Percentiles rank a stretch among this genome's conserved stretches.
phyloP scores from a whole-genome alignment of 2,329 filamentous ascomycete species.

The Fusarium gaditjirri region DNA sequence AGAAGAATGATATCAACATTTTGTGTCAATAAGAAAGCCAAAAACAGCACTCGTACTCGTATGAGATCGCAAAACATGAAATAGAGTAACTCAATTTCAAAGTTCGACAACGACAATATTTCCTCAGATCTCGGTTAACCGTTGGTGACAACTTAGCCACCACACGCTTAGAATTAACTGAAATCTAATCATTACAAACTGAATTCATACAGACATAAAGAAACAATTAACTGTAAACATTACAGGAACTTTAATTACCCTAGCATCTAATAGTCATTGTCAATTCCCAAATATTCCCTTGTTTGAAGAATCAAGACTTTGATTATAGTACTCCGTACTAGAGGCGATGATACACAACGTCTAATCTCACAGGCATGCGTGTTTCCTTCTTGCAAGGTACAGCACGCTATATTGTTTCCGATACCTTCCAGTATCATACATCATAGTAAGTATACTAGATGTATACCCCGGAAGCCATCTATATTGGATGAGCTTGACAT shows the following conservation, averaged over 20 bases:
- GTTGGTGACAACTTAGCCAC: background rate
- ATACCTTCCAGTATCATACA: background rate
- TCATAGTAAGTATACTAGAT: background rate
- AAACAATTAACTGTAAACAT: background rate
- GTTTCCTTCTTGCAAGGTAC: background rate
- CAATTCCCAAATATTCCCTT: background rate
- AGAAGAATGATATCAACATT: background rate
- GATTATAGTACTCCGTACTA: background rate
- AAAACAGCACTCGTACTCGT: background rate
- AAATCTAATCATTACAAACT: background rate
- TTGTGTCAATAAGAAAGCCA: background rate
- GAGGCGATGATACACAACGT: slow-evolving; percentile 1
- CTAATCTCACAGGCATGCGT: background rate
- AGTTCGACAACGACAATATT: background rate
- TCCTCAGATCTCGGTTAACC: background rate
- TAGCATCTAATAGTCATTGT: background rate
- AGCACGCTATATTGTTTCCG: background rate
- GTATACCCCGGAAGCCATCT: too few species aligned
- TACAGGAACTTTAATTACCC: background rate
- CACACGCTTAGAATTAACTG: background rate
- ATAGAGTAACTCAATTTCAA: too few species aligned
- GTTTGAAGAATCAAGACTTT: background rate
- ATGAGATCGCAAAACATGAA: background rate
- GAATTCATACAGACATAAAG: background rate
- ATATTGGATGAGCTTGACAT: background rate